phyloP scores from a whole-genome alignment of 2,329 filamentous ascomycete species.

The Calonectria pteridis region DNA sequence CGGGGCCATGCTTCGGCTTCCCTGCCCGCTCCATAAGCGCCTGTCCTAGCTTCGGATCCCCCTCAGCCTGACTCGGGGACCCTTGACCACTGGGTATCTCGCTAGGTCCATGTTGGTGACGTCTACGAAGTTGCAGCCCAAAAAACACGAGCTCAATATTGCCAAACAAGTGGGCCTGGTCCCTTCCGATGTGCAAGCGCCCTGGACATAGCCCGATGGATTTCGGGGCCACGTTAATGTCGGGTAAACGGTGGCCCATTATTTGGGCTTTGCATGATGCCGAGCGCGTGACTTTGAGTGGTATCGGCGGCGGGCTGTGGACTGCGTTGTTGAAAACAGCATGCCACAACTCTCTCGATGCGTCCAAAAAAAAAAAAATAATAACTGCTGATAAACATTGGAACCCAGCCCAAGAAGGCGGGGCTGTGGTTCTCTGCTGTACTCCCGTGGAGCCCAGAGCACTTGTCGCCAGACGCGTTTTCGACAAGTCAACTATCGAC shows the following conservation, averaged over 20 bases:
- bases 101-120: constrained; percentile 4
- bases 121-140: constrained; percentile 1
- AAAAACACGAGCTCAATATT: constrained; percentile 7
- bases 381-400: neutral
- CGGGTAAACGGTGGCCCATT: neutral
- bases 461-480: neutral
- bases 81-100: neutral
- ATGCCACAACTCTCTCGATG: neutral
- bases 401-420: neutral
- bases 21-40: neutral
- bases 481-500: neutral
- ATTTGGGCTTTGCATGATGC: neutral
- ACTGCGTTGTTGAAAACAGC: neutral
- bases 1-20: neutral
- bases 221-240: neutral
- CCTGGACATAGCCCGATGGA: neutral
- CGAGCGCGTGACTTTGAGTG: neutral
- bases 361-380: neutral
- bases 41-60: neutral
- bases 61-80: neutral
- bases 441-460: neutral
- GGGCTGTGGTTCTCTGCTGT: neutral
- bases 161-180: constrained; percentile 1
- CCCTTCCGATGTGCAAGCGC: neutral
- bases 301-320: neutral